These are phyloP conservation scores for Chloromonas sp. DNA, from an alignment of 163 green algal species.

Conservation along the genomic window DNA sequence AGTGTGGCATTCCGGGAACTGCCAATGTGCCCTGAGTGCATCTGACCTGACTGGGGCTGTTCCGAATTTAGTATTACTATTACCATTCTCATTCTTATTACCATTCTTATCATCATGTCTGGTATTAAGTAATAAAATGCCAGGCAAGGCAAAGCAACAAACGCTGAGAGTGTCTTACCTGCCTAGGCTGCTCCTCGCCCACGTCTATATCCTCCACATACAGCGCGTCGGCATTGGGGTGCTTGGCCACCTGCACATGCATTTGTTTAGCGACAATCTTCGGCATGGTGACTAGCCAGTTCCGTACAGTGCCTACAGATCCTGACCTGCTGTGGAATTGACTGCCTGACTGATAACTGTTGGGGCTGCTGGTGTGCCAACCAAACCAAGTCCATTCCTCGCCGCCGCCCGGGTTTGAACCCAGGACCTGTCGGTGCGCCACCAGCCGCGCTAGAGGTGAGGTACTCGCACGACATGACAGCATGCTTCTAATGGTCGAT, in stretches of 20 bases:
- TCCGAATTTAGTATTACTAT: no score
- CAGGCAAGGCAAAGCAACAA: no score
- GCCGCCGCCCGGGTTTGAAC: no score
- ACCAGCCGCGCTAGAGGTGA: neutral
- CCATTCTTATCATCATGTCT: no score
- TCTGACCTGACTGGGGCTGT: no score
- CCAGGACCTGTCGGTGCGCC: no score
- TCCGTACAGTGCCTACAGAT: no score
- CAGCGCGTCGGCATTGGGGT: slow-evolving; percentile 68
- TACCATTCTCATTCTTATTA: no score
- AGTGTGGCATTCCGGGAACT: no score
- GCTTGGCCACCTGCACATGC: neutral
- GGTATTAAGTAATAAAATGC: no score
- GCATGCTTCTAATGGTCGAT: neutral
- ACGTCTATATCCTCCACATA: slow-evolving; percentile 97
- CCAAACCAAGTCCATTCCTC: neutral
- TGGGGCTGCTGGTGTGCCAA: neutral
- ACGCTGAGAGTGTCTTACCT: slow-evolving; percentile 19
- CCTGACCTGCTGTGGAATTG: neutral
- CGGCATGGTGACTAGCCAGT: neutral
- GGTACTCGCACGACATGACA: neutral
- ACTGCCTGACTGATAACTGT: neutral
- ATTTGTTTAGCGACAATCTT: neutral
- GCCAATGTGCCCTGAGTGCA: no score
- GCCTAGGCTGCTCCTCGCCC: slow-evolving; percentile 67